Evolutionary conservation across 176 grass and related monocot genomes (phyloP), one percentile per base, ranked within the genome.

Genomic region (Phoenix roebelenii): DNA sequence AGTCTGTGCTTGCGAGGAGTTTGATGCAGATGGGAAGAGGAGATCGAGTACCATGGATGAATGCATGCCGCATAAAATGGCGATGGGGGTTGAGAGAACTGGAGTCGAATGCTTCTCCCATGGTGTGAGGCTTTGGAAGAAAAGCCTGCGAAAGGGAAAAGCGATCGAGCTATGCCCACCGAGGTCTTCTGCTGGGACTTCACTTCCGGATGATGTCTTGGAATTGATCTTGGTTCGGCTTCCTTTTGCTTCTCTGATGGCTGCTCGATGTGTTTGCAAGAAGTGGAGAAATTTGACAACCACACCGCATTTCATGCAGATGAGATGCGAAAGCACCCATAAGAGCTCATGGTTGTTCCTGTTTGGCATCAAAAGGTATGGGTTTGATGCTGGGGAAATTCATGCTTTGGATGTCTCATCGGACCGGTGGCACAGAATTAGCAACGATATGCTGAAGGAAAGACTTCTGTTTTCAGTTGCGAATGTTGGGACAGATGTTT

Each of bases 221-320:
- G 86, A 87, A 78, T 84, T 90, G 79, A 89, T 96, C 52, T 79
- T 96, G 55, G 61, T 70, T 44, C 68, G 76, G 0, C 86, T 96
- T 32, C 86, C 92, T 28, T 72, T 88, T 25, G 50, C 83, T 10
- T 82, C 83, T 68, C 65, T 96, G 70, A 77, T 90, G 24, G 72
- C 80, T 6, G 67, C 83, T 26, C 86, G 92, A 4, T 90, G 92
- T 57, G 92, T 77, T 19, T 96, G 92, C 83, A 66, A 67, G 54
- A 89, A 85, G n/a, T 96, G 92, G 92, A 77, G 78, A 68, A 69
- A 75, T 54, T 64, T 96, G 64, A 88, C 92, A 7, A 59, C 61
- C n/a, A 51, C 83, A 2, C 78, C 63, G 18, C 83, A 85, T 61
- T 90, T 96, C 75, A 66, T 75, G 35, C 80, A 80, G 50, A 51